A percentile compares a stretch with the other conserved stretches of the same genome.
Evolutionary conservation across 768 basidiomycete species (phyloP).

Genomic region (Sistotremastrum niveocremeum): DNA sequence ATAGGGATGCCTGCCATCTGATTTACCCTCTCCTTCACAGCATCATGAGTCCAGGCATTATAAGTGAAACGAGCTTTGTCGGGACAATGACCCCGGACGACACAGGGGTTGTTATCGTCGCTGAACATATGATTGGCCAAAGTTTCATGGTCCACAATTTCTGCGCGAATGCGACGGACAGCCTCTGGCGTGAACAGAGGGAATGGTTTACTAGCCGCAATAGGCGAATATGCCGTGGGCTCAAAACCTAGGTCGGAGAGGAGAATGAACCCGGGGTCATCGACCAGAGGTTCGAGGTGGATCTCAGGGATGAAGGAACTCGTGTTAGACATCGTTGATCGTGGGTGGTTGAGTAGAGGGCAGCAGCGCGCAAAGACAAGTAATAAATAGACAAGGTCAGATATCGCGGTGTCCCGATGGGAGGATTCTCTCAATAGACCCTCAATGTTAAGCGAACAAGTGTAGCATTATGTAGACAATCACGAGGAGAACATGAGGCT

Average conservation of each 20-base stretch:
- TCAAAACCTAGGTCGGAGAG: conserved; percentile 2
- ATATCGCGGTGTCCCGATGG: no score
- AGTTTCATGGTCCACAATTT: conserved; percentile 1
- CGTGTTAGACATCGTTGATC: no score
- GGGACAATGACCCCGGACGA: conserved; percentile 3
- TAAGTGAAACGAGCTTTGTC: conserved; percentile 1
- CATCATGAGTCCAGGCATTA: conserved; percentile 3
- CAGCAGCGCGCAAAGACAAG: no score
- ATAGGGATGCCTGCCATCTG: conserved; percentile 1
- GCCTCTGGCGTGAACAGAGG: conserved; percentile 4
- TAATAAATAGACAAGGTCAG: no score
- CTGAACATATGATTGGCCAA: conserved; percentile 4
- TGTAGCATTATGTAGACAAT: no score
- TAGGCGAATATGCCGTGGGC: background rate
- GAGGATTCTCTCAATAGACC: no score
- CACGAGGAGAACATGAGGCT: no score
- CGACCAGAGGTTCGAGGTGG: background rate
- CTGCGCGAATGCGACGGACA: conserved; percentile 3
- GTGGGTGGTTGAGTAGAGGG: no score
- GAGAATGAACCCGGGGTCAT: background rate
- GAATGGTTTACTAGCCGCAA: conserved; percentile 3
- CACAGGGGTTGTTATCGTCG: conserved; percentile 1
- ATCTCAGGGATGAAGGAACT: background rate
- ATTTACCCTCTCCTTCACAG: conserved; percentile 1
- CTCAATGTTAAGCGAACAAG: no score